Percentiles rank a stretch among this genome's conserved stretches.
phyloP scores from a whole-genome alignment of 495 filamentous ascomycete species.

The Tuber microsphaerosporum region DNA sequence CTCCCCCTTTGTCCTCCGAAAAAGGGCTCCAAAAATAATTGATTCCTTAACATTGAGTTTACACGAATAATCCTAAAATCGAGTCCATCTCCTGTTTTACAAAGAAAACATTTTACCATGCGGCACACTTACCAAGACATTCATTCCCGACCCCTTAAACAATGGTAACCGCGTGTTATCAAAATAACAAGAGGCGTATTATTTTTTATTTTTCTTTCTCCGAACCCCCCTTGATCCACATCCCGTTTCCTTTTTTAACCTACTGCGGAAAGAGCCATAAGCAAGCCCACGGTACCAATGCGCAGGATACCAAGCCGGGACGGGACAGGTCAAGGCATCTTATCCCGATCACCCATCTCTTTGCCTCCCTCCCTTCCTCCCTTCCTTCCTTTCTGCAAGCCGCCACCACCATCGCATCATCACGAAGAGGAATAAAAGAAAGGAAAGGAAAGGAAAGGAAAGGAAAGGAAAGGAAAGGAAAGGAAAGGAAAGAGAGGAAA shows the following conservation, averaged over 20 bases:
- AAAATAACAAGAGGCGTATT: background rate
- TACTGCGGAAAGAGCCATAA: conserved; percentile 4
- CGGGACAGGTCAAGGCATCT: background rate
- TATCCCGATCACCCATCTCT: background rate
- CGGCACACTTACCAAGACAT: background rate
- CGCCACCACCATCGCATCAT: conserved; percentile 7
- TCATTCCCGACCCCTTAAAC: background rate
- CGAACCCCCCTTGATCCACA: background rate
- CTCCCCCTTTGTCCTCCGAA: background rate
- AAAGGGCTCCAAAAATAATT: background rate
- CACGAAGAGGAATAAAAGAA: background rate
- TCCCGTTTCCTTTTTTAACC: conserved; percentile 4
- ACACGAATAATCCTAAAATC: background rate
- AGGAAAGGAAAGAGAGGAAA: background rate
- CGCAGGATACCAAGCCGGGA: background rate
- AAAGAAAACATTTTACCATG: background rate
- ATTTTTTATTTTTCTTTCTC: conserved; percentile 16
- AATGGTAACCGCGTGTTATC: background rate
- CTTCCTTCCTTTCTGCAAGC: conserved; percentile 3
- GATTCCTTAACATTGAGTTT: background rate
- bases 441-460: background rate
- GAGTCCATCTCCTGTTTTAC: background rate
- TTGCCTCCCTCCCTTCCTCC: background rate
- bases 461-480: background rate
- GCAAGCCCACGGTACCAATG: background rate